phyloP scores from a whole-genome alignment of 306 rosid genomes.

The Cicer cuneatum region DNA sequence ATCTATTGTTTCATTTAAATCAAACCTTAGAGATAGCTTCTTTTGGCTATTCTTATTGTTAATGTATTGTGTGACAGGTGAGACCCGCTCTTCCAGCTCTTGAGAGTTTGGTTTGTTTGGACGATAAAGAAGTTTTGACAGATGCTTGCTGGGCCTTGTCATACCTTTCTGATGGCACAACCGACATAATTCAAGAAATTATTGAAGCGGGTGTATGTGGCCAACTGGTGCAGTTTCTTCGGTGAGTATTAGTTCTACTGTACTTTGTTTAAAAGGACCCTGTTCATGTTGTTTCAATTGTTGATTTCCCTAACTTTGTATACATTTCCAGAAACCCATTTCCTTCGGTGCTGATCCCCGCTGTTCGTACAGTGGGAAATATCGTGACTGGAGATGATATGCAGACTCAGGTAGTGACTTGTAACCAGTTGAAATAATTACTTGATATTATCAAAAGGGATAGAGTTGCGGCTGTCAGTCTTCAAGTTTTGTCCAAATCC shows the following conservation, averaged over 20 bases:
- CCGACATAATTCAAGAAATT: slow-evolving; percentile 82
- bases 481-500: not conserved
- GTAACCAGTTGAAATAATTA: slow-evolving; percentile 1
- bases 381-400: slow-evolving; percentile 86
- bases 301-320: slow-evolving; percentile 25
- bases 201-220: slow-evolving; percentile 74
- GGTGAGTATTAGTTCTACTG: slow-evolving; percentile 54
- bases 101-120: slow-evolving; percentile 68
- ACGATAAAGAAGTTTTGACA: slow-evolving; percentile 80
- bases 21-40: slow-evolving; percentile 8
- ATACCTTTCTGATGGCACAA: slow-evolving; percentile 77
- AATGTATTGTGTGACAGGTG: slow-evolving; percentile 57
- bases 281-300: slow-evolving; percentile 21
- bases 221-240: slow-evolving; percentile 75
- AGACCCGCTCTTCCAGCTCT: slow-evolving; percentile 81
- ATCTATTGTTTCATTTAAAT: slow-evolving; percentile 15
- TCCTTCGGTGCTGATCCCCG: slow-evolving; percentile 73
- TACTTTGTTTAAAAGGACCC: not conserved
- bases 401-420: slow-evolving; percentile 77
- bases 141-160: slow-evolving; percentile 92
- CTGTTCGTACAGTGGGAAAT: slow-evolving; percentile 85
- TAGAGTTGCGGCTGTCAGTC: slow-evolving; percentile 1
- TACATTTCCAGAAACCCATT: slow-evolving; percentile 68
- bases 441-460: slow-evolving; percentile 2
- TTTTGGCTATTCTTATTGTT: slow-evolving; percentile 11